phyloP scores from a whole-genome alignment of 345 rosid species.

The Corymbia maculata region DNA sequence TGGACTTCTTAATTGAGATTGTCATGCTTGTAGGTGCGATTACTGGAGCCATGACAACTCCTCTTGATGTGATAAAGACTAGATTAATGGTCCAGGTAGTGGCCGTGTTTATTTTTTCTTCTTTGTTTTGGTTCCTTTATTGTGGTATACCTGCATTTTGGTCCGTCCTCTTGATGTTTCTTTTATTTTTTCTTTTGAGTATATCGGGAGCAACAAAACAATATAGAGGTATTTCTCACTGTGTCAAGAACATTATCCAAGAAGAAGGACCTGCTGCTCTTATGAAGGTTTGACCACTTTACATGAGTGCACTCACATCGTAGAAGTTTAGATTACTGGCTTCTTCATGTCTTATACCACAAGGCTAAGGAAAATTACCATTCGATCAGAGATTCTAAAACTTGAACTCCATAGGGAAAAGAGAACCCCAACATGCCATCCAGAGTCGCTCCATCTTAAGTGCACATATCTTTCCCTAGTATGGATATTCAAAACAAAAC shows the following conservation, averaged over 20 bases:
- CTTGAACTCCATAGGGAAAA: neutral
- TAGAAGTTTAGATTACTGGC: neutral
- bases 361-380: neutral
- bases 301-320: neutral
- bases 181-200: neutral
- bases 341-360: neutral
- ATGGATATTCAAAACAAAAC: neutral
- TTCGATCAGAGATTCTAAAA: neutral
- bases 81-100: constrained; percentile 94
- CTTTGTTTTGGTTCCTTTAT: neutral
- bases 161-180: neutral
- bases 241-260: constrained; percentile 67
- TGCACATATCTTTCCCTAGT: neutral
- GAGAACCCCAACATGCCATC: neutral
- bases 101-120: neutral
- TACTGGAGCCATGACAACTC: constrained; percentile 96
- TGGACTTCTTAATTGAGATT: neutral
- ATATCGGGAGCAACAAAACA: constrained; percentile 69
- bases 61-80: constrained; percentile 94
- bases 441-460: neutral
- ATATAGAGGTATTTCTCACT: constrained; percentile 67
- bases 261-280: constrained; percentile 93
- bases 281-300: constrained; percentile 43
- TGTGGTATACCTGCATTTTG: neutral
- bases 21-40: constrained; percentile 31